These are phyloP conservation scores for Farysia itapuensis DNA, from an alignment of 1,284 basidiomycete genomes.

Conservation along the genomic window DNA sequence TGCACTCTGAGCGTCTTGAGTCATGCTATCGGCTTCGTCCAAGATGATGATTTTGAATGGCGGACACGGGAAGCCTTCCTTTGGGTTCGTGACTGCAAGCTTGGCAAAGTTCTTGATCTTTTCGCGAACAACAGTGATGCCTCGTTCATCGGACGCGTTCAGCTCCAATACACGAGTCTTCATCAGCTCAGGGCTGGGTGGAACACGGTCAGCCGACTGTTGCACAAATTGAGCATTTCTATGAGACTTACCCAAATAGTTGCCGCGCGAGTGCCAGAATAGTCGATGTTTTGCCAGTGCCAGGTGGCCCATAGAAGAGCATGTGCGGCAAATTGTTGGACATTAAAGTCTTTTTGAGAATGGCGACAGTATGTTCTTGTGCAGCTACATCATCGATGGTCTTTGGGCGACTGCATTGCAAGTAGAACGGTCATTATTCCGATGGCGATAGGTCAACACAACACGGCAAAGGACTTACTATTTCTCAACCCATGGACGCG, in stretches of 20 bases:
- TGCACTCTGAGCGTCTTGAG: constrained; percentile 95
- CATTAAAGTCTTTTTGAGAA: constrained; percentile 83
- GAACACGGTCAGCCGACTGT: no score
- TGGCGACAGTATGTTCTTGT: constrained; percentile 92
- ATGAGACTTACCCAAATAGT: constrained; percentile 74
- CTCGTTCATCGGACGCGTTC: constrained; percentile 99
- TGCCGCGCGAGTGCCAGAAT: constrained; percentile 92
- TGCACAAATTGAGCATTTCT: no score
- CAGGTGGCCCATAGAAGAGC: constrained; percentile 98
- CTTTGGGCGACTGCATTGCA: constrained; percentile 75
- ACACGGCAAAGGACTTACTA: constrained; percentile 67
- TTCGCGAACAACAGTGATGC: constrained; percentile 92
- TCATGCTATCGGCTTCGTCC: constrained; percentile 99
- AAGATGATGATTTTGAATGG: constrained; percentile 99
- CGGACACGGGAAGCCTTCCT: constrained; percentile 77
- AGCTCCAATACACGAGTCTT: constrained; percentile 89
- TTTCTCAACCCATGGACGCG: constrained; percentile 98
- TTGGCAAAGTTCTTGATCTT: constrained; percentile 99
- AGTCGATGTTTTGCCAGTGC: constrained; percentile 97
- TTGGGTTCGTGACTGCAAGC: constrained; percentile 59
- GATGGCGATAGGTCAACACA: neutral
- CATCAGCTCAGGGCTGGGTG: constrained; percentile 83
- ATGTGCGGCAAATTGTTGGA: constrained; percentile 97
- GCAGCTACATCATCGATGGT: constrained; percentile 97
- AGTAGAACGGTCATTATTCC: constrained; percentile 3